A percentile compares a stretch with the other conserved stretches of the same genome.
Evolutionary conservation across 768 basidiomycete genomes (phyloP).

Genomic region (Lactarius evosmus): DNA sequence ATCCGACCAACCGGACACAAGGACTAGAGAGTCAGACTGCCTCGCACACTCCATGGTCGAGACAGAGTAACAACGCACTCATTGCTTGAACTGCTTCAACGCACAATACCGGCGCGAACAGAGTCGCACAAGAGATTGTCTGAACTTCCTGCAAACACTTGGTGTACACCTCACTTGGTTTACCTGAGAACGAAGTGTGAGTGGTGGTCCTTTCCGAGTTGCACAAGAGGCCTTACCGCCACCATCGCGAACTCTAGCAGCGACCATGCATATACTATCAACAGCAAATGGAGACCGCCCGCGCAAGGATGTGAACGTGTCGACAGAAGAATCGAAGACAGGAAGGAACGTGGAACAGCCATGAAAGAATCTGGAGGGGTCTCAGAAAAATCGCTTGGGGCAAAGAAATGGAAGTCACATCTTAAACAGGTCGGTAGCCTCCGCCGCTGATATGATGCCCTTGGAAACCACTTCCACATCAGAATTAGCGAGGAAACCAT

Average conservation of each 20-base stretch:
- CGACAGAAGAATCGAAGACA: conserved; percentile 77
- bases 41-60: conserved; percentile 1
- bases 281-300: conserved; percentile 92
- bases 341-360: conserved; percentile 93
- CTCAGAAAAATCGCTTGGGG: conserved; percentile 26
- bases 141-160: conserved; percentile 84
- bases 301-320: conserved; percentile 84
- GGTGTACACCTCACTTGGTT: conserved; percentile 68
- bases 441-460: conserved; percentile 71
- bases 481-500: conserved; percentile 14
- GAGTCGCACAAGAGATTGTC: conserved; percentile 74
- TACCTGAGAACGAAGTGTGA: conserved; percentile 43
- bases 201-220: conserved; percentile 12
- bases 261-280: conserved; percentile 91
- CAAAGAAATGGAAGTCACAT: conserved; percentile 50
- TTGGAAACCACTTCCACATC: conserved; percentile 69
- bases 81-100: conserved; percentile 91
- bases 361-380: conserved; percentile 66
- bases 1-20: conserved; percentile 92
- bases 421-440: conserved; percentile 82
- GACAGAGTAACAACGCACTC: conserved; percentile 52
- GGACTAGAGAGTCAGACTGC: conserved; percentile 50
- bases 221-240: conserved; percentile 54
- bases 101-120: conserved; percentile 82
- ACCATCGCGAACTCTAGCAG: conserved; percentile 84